phyloP scores from a whole-genome alignment of 441 rosid species.

The Capsella rubella region DNA sequence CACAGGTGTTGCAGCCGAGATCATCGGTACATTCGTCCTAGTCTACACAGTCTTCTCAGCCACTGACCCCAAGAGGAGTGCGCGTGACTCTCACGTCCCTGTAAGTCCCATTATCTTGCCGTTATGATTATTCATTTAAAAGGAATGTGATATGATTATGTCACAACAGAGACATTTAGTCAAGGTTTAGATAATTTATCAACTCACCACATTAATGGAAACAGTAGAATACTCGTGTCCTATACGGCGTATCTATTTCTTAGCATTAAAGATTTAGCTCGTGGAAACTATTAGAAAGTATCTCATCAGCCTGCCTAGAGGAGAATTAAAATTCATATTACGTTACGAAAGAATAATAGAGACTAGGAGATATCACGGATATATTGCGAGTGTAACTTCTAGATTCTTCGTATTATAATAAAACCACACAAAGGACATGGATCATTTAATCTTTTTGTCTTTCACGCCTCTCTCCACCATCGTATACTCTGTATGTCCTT shows the following conservation, averaged over 20 bases:
- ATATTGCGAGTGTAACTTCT: neutral
- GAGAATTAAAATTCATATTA: neutral
- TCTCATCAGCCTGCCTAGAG: neutral
- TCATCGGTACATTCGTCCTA: conserved; percentile 82
- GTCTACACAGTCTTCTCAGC: conserved; percentile 94
- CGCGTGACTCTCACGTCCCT: conserved; percentile 90
- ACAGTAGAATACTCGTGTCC: conserved; percentile 2
- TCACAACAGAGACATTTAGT: neutral
- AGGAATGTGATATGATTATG: conserved; percentile 4
- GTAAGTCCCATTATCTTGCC: conserved; percentile 45
- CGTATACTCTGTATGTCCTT: conserved; percentile 6
- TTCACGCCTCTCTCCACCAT: conserved; percentile 28
- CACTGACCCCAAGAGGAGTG: conserved; percentile 92
- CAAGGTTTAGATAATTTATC: neutral
- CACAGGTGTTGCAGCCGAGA: conserved; percentile 81
- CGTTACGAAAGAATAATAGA: neutral
- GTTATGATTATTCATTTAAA: neutral
- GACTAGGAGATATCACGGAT: neutral
- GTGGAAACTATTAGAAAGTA: neutral
- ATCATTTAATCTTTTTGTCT: conserved; percentile 15
- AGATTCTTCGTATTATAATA: conserved; percentile 29
- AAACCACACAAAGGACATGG: conserved; percentile 14
- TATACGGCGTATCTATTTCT: conserved; percentile 19
- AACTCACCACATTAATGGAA: conserved; percentile 13
- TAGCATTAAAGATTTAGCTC: neutral